Base-by-base conservation (phyloP, 2,329 filamentous ascomycete genomes). In the Colletotrichum gloeosporioides region DNA sequence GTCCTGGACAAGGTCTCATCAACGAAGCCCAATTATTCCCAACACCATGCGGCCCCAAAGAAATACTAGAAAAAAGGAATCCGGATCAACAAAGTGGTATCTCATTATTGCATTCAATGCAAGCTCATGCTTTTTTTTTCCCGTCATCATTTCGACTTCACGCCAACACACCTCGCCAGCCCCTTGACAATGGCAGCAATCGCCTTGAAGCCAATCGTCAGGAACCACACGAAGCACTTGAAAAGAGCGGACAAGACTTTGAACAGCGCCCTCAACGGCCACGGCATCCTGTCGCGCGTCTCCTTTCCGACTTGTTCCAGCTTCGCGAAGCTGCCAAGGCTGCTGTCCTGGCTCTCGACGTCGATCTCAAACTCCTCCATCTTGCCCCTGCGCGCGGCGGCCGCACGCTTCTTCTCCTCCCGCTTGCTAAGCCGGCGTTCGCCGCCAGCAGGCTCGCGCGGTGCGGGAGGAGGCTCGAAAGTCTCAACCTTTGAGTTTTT, bases 291-390 rank as follows among this genome's bases (percentile, higher is more conserved):
- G 32, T 90, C 87, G 65, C 62, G 86, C 83, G 39, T 85, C 83
- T 88, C 83, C 80, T 79, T 79, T 31, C 75, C 69, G n/a, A 66
- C 77, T 83, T 86, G 44, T 81, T 81, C 29, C 83, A 75, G 77
- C 85, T 89, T 85, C 67, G 83, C 83, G 18, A 87, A 79, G 78
- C 87, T 89, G 69, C 86, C 83, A n/a, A 87, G 79, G 78, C 87
- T 89, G 69, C 86, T 88, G 8, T 86, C 85, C 82, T 93, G 92
- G 80, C 91, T 93, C 83, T 93, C 92, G 7, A 93, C 82, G 78
- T 93, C 92, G 49, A 93, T 84, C 82, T 91, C 92, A 73, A 93
- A 90, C 79, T 90, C 88, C 78, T 92, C 90, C 80, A 90, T 87
- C 78, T 86, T 87, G 44, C 82, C 82, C 71, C 83, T 82, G 75